Evolutionary conservation across 495 filamentous ascomycete species (phyloP), one percentile per base, ranked within the genome.

Genomic region (Hypoxylon cercidicola): DNA sequence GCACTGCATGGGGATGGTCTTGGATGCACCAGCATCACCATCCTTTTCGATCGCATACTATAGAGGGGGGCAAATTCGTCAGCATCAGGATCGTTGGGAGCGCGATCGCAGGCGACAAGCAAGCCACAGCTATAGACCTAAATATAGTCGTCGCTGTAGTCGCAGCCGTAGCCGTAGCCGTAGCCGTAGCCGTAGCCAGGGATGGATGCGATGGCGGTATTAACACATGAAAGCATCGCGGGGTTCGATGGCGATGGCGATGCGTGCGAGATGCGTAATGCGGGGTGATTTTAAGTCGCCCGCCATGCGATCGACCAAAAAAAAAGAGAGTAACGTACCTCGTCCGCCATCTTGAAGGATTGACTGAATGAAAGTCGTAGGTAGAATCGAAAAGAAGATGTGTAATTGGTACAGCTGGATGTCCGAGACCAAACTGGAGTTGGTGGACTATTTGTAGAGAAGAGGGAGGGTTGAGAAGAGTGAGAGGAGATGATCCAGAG

Each of bases 1-100:
- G 82, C 95, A 99, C 85, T 99, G 95, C 91, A 96, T 94, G 70
- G 95, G 95, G 84, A 77, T 97, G 75, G 95, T 99, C 77, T 82
- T 74, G 58, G 96, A 98, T 65, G 94, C 93, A 80, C 94, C 95
- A 73, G 96, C 91, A 83, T 96, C 92, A 82, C 88, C 90, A 79
- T 85, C 85, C 70, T 96, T 92, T 84, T 98, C 97, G 77, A 88
- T 91, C 73, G 97, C 89, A 85, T 96, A 91, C 90, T 95, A 57
- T n/a, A 51, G 48, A 53, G 28, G 23, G 54, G 49, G 40, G 44
- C 60, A 19, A 44, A 64, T 9, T 47, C 43, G 62, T 72, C 50
- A 71, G 60, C 46, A 70, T 74, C 43, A 62, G 58, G 57, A 25
- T 40, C 20, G 52, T 35, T 37, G 6, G 16, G 32, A 53, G 30